These are phyloP conservation scores for Cyclotella sp. DNA, from an alignment of 108 stramenopile species.

Conservation along the genomic window DNA sequence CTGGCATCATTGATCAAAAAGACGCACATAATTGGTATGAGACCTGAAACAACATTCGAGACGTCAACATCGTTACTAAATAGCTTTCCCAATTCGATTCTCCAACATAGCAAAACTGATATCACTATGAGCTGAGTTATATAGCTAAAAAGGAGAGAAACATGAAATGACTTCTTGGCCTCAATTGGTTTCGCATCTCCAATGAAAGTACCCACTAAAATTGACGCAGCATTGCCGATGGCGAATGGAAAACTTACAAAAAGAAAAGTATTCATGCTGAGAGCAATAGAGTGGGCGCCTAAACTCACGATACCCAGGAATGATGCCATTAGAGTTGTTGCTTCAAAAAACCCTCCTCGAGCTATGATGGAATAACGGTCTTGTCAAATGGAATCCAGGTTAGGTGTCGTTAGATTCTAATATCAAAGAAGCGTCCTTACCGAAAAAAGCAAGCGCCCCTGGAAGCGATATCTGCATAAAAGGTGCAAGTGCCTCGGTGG, in stretches of 20 bases:
- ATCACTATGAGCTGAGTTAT: constrained; percentile 15
- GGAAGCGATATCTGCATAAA: constrained; percentile 31
- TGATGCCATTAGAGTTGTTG: constrained; percentile 44
- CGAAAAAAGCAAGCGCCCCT: constrained; percentile 37
- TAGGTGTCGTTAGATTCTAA: neutral
- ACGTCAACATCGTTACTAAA: constrained; percentile 52
- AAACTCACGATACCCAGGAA: constrained; percentile 36
- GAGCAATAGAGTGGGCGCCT: constrained; percentile 48
- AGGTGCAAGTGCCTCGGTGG: constrained; percentile 8
- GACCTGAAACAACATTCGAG: constrained; percentile 22
- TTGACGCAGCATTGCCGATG: constrained; percentile 52
- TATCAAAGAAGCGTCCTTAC: constrained; percentile 29
- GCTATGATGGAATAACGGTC: neutral
- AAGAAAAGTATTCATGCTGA: constrained; percentile 37
- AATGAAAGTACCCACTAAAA: constrained; percentile 51
- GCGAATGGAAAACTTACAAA: constrained; percentile 53
- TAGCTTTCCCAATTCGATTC: constrained; percentile 20
- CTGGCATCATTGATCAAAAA: constrained; percentile 47
- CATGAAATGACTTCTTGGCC: constrained; percentile 35
- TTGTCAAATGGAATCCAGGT: too few relatives aligned
- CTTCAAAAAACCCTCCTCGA: constrained; percentile 27
- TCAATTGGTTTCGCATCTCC: constrained; percentile 32
- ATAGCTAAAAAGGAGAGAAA: constrained; percentile 24
- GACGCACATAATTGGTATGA: constrained; percentile 49
- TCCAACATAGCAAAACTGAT: constrained; percentile 28